phyloP scores from a whole-genome alignment of 805 yeast genomes.

The Trichomonascus vanleenenianus region DNA sequence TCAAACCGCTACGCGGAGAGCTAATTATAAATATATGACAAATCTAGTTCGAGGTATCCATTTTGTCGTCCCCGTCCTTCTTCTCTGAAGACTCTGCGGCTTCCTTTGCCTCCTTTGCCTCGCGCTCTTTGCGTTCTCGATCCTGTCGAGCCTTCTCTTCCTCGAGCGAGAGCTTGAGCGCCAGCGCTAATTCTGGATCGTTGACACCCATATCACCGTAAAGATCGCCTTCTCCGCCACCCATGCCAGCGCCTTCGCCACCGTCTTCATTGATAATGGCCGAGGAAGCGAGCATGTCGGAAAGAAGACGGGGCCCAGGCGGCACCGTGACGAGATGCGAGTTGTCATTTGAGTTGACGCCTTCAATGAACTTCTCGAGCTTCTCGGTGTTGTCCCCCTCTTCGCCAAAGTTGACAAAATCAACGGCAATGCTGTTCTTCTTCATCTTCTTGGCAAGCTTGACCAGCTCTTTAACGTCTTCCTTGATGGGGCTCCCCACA shows the following conservation, averaged over 20 bases:
- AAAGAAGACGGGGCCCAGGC: constrained; percentile 78
- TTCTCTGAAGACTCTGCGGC: no score
- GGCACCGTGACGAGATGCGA: constrained; percentile 74
- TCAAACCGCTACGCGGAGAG: no score
- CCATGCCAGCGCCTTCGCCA: constrained; percentile 41
- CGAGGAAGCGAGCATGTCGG: constrained; percentile 72
- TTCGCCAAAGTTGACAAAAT: constrained; percentile 89
- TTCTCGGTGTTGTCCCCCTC: constrained; percentile 66
- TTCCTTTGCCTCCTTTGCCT: constrained; percentile 3
- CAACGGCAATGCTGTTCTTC: constrained; percentile 86
- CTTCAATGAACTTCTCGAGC: constrained; percentile 68
- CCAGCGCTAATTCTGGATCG: constrained; percentile 96
- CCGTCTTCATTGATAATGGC: constrained; percentile 64
- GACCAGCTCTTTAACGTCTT: constrained; percentile 61
- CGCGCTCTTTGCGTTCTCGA: constrained; percentile 30
- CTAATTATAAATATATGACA: not conserved
- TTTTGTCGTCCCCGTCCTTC: constrained; percentile 7
- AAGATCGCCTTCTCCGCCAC: constrained; percentile 31
- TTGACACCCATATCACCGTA: constrained; percentile 64
- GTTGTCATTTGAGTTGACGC: constrained; percentile 58
- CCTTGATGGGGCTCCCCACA: constrained; percentile 78
- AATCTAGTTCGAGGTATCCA: constrained; percentile 14
- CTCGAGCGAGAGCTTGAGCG: constrained; percentile 86
- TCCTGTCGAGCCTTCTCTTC: constrained; percentile 93
- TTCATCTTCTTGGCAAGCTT: constrained; percentile 86